phyloP scores from a whole-genome alignment of 192 early-diverging fungal genomes.

The Linnemannia exigua region DNA sequence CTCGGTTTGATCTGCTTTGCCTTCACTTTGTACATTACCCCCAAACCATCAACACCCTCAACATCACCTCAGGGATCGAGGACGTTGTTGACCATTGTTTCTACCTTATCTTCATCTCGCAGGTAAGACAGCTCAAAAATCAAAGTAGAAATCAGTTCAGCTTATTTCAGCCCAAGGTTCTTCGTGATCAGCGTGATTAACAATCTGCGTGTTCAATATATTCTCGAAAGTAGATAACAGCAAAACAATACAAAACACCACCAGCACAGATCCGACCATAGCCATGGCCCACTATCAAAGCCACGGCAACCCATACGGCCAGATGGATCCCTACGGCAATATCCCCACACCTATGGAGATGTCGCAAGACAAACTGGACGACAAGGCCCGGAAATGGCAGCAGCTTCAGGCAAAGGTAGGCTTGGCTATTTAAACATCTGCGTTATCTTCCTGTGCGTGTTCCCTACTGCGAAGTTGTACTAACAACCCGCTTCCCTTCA shows the following conservation, averaged over 20 bases:
- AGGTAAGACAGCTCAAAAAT: background rate
- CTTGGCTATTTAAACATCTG: background rate
- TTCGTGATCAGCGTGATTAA: background rate
- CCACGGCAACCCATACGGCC: conserved; percentile 39
- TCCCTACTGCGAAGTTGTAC: background rate
- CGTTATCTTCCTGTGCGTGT: background rate
- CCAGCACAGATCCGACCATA: conserved; percentile 21
- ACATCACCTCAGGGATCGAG: conserved; percentile 9
- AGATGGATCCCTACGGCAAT: conserved; percentile 34
- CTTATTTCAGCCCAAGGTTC: background rate
- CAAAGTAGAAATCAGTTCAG: background rate
- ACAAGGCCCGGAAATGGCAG: conserved; percentile 94
- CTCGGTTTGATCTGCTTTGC: background rate
- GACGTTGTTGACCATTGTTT: conserved; percentile 10
- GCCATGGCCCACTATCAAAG: conserved; percentile 48
- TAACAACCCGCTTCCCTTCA: background rate
- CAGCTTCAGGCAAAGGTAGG: conserved; percentile 83
- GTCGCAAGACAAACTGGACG: conserved; percentile 71
- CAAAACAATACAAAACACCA: conserved; percentile 15
- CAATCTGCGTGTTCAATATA: background rate
- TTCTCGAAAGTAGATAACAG: background rate
- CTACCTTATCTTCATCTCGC: background rate
- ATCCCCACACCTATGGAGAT: conserved; percentile 56
- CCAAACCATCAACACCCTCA: background rate
- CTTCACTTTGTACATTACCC: conserved; percentile 7